Conservation (phyloP, 2,329 filamentous ascomycete species). For the Torrubiella hemipterigena region DNA sequence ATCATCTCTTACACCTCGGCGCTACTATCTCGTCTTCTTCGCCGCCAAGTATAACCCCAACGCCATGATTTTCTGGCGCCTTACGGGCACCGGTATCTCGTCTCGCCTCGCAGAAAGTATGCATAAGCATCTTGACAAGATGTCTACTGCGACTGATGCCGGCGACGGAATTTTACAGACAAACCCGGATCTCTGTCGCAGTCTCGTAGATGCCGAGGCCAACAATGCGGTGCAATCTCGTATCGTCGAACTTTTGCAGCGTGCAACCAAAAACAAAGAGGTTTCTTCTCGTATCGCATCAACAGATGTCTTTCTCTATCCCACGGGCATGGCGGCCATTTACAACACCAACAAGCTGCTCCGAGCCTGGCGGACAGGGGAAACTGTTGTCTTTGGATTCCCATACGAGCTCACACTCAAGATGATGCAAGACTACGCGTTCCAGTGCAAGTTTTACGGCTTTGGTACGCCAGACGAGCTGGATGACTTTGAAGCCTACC, state of each 20-base stretch:
- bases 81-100: background rate
- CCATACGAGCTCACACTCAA: constrained; percentile 30
- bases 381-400: constrained; percentile 27
- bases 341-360: constrained; percentile 22
- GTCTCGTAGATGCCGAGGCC: no score
- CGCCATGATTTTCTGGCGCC: constrained; percentile 1
- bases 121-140: no score
- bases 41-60: background rate
- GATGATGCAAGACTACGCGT: constrained; percentile 24
- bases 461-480: constrained; percentile 22
- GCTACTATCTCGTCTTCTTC: constrained; percentile 1
- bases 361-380: constrained; percentile 10
- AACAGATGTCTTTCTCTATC: constrained; percentile 34
- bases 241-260: background rate
- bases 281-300: constrained; percentile 15
- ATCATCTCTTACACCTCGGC: background rate
- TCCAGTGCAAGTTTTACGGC: constrained; percentile 29
- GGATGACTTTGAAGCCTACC: constrained; percentile 23
- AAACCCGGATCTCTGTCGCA: no score
- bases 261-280: background rate
- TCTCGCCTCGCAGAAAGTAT: constrained; percentile 1
- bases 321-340: constrained; percentile 36
- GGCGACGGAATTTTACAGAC: background rate
- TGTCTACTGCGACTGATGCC: background rate
- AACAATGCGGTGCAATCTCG: no score